Evolutionary conservation across 1,284 basidiomycete species (phyloP).

Genomic region (Trichosporon inkin): DNA sequence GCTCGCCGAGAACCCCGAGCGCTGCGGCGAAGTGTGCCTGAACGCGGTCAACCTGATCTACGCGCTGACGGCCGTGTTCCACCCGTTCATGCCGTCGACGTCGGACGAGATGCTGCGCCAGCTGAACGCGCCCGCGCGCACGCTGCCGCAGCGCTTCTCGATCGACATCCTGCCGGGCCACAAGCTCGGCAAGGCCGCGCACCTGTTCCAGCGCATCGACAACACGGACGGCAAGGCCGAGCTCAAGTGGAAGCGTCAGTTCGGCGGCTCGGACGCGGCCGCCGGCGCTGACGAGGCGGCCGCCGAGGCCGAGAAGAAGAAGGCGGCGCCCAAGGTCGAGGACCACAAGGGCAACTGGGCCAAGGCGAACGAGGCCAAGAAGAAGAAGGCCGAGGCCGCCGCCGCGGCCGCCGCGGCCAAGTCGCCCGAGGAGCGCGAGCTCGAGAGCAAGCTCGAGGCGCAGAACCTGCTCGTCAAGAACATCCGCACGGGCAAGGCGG

Average conservation of each 20-base stretch:
- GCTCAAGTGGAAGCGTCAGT: conserved; percentile 74
- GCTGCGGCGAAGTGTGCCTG: conserved; percentile 85
- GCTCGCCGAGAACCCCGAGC: conserved; percentile 70
- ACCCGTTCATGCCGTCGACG: conserved; percentile 96
- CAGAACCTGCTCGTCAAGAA: conserved; percentile 69
- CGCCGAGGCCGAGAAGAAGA: conserved; percentile 28
- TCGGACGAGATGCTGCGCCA: conserved; percentile 77
- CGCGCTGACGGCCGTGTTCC: conserved; percentile 73
- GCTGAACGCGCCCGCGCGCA: conserved; percentile 81
- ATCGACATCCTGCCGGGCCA: conserved; percentile 87
- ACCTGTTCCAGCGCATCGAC: conserved; percentile 92
- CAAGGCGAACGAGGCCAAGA: conserved; percentile 29
- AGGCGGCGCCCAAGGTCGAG: conserved; percentile 34
- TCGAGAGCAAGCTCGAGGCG: conserved; percentile 61
- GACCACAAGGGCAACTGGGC: conserved; percentile 38
- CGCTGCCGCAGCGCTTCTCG: conserved; percentile 62
- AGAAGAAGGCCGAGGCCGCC: conserved; percentile 39
- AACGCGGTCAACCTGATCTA: conserved; percentile 94
- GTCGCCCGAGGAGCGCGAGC: conserved; percentile 49
- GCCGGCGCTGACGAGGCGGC: conserved; percentile 31
- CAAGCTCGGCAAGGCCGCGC: conserved; percentile 75
- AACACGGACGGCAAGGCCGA: conserved; percentile 67
- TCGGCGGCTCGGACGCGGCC: conserved; percentile 62
- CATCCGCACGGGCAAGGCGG: conserved; percentile 62
- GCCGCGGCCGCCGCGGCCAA: conserved; percentile 41